These are phyloP conservation scores for Penicillium glabrum DNA, from an alignment of 2,329 filamentous ascomycete species.

Conservation along the genomic window DNA sequence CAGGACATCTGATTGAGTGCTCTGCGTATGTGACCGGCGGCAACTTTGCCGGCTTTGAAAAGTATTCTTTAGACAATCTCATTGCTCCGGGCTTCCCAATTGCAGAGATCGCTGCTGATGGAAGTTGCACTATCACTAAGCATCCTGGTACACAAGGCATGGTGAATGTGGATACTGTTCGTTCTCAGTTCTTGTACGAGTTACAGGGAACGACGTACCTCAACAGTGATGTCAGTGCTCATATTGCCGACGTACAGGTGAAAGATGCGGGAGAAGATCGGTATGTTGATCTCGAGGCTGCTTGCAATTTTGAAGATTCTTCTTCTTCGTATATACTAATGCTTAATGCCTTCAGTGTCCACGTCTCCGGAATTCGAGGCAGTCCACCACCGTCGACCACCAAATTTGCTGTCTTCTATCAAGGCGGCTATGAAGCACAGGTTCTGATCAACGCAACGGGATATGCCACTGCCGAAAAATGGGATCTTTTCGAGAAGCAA, in stretches of 20 bases:
- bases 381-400: conserved; percentile 51
- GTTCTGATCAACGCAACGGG: conserved; percentile 48
- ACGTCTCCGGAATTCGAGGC: conserved; percentile 44
- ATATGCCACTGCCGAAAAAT: conserved; percentile 52
- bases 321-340: too few relatives aligned
- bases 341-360: conserved; percentile 29
- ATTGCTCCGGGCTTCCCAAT: conserved; percentile 51
- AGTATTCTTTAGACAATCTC: conserved; percentile 40
- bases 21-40: conserved; percentile 55
- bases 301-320: too few relatives aligned
- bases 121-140: conserved; percentile 51
- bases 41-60: conserved; percentile 54
- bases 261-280: conserved; percentile 36
- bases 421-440: conserved; percentile 50
- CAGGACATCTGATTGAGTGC: conserved; percentile 58
- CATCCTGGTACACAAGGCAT: conserved; percentile 47
- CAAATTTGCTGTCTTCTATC: conserved; percentile 54
- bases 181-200: conserved; percentile 52
- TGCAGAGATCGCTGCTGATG: conserved; percentile 49
- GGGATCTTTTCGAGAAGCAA: conserved; percentile 51
- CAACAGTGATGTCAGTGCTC: conserved; percentile 49
- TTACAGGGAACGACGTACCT: conserved; percentile 51
- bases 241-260: conserved; percentile 38
- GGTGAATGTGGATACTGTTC: conserved; percentile 42
- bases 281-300: conserved; percentile 6